These are phyloP conservation scores for Lophiostoma macrostomum DNA, from an alignment of 495 filamentous ascomycete genomes.

Conservation along the genomic window DNA sequence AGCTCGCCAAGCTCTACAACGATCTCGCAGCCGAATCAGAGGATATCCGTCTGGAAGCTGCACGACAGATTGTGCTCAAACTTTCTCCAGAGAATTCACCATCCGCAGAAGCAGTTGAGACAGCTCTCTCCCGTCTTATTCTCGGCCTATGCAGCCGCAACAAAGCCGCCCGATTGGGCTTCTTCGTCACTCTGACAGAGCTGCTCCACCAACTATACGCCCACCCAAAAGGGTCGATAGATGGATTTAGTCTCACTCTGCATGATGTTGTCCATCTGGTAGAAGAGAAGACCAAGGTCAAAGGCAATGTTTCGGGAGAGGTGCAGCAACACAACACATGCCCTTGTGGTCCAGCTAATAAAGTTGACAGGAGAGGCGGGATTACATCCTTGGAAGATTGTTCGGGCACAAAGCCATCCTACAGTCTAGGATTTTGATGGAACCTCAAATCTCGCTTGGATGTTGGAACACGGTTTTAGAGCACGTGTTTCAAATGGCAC, in stretches of 20 bases:
- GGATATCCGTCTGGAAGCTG: slow-evolving; percentile 41
- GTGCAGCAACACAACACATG: slow-evolving; percentile 38
- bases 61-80: slow-evolving; percentile 41
- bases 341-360: background rate
- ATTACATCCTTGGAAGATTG: slow-evolving; percentile 77
- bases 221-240: background rate
- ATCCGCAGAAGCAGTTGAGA: slow-evolving; percentile 31
- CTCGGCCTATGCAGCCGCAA: slow-evolving; percentile 85
- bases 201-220: slow-evolving; percentile 64
- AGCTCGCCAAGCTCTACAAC: slow-evolving; percentile 34
- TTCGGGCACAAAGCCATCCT: slow-evolving; percentile 86
- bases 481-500: slow-evolving; percentile 54
- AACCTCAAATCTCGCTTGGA: slow-evolving; percentile 45
- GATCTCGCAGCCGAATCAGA: slow-evolving; percentile 44
- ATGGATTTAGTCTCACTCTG: slow-evolving; percentile 18
- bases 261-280: slow-evolving; percentile 53
- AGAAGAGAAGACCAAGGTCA: slow-evolving; percentile 61
- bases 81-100: slow-evolving; percentile 36
- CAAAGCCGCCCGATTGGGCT: slow-evolving; percentile 87
- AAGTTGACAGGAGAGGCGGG: slow-evolving; percentile 69
- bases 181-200: slow-evolving; percentile 84
- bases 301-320: slow-evolving; percentile 63
- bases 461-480: slow-evolving; percentile 64
- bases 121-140: slow-evolving; percentile 62
- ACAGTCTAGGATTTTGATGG: slow-evolving; percentile 68